Conservation (phyloP, 192 early-diverging fungal species). For the Backusella parvicylindrica region DNA sequence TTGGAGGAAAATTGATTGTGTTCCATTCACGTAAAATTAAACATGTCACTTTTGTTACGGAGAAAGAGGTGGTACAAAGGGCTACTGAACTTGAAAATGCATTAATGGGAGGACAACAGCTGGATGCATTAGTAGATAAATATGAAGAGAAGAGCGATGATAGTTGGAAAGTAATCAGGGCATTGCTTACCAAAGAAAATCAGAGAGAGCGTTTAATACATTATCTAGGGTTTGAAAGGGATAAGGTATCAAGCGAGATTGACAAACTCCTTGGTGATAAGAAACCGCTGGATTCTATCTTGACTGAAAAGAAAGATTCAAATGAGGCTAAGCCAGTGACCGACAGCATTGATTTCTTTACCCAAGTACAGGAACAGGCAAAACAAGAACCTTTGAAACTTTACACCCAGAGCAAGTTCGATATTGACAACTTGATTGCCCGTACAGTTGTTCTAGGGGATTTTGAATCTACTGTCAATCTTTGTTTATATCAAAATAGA, state of each 20-base stretch:
- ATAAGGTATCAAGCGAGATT: constrained; percentile 45
- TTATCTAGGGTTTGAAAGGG: constrained; percentile 74
- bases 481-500: constrained; percentile 76
- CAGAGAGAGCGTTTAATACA: neutral
- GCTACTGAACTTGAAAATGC: neutral
- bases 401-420: constrained; percentile 8
- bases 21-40: constrained; percentile 51
- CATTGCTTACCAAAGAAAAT: neutral
- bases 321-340: constrained; percentile 12
- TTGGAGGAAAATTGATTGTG: constrained; percentile 79
- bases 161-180: neutral
- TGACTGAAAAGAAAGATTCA: constrained; percentile 7
- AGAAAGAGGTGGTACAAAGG: neutral
- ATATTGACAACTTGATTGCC: constrained; percentile 79
- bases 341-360: constrained; percentile 15
- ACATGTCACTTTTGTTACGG: constrained; percentile 17
- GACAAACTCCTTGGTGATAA: neutral
- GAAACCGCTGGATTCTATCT: neutral
- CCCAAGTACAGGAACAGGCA: constrained; percentile 35
- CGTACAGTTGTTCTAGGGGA: constrained; percentile 84
- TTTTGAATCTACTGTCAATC: constrained; percentile 82
- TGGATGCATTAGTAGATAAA: neutral
- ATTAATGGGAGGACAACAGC: neutral
- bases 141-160: neutral
- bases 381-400: neutral